Evolutionary conservation across 305 asterid genomes (phyloP).

Genomic region (Fraxinus sp.): DNA sequence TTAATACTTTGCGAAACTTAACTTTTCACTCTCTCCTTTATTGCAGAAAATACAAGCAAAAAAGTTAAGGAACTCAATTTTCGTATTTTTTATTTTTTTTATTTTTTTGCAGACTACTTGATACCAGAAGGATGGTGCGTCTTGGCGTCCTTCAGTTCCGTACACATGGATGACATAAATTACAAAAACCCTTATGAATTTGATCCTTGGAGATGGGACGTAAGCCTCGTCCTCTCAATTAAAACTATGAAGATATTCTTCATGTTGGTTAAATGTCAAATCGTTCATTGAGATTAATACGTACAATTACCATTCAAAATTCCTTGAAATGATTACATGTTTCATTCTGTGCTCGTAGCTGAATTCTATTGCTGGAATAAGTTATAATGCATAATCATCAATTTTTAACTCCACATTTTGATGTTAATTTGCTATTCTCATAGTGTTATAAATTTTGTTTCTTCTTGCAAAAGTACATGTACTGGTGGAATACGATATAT

Average conservation of each 20-base stretch:
- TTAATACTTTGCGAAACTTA: background rate
- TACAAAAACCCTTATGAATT: slow-evolving; percentile 76
- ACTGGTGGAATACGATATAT: background rate
- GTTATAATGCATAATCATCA: background rate
- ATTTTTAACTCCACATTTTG: background rate
- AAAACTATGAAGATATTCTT: slow-evolving; percentile 13
- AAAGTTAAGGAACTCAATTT: background rate
- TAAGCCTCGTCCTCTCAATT: slow-evolving; percentile 7
- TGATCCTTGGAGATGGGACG: slow-evolving; percentile 98
- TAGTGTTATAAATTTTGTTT: background rate
- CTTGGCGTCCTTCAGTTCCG: slow-evolving; percentile 75
- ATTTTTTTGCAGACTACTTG: slow-evolving; percentile 53
- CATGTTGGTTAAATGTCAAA: slow-evolving; percentile 16
- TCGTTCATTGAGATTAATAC: background rate
- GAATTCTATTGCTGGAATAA: background rate
- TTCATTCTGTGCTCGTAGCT: background rate
- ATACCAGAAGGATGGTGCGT: slow-evolving; percentile 96
- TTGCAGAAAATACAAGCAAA: background rate
- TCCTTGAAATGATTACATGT: background rate
- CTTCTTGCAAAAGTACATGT: background rate
- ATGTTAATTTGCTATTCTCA: background rate
- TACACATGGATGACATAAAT: slow-evolving; percentile 77
- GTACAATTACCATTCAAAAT: background rate
- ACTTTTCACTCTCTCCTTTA: background rate
- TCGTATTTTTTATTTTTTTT: background rate